Conservation (phyloP, 2,329 filamentous ascomycete genomes). For the Cytospora piceae region DNA sequence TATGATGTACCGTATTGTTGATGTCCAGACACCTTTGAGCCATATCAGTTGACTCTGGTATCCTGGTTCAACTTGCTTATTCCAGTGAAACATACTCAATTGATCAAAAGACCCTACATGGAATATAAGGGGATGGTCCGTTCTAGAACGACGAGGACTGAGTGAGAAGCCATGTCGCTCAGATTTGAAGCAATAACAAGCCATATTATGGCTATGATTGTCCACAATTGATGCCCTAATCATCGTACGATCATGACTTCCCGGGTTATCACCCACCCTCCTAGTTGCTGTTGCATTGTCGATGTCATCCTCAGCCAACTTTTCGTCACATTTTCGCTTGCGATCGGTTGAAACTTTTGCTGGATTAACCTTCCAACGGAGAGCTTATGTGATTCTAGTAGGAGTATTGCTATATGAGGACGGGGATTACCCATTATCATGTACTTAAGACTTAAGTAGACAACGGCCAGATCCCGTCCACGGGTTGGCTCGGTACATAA, state of each 20-base stretch:
- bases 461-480: too few species aligned
- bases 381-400: too few species aligned
- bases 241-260: neutral
- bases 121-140: neutral
- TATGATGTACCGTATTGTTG: neutral
- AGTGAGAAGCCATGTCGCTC: neutral
- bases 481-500: too few species aligned
- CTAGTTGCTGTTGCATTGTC: neutral
- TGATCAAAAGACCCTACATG: too few species aligned
- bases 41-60: neutral
- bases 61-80: neutral
- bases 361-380: too few species aligned
- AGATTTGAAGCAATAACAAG: neutral
- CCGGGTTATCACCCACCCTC: neutral
- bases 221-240: neutral
- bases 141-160: neutral
- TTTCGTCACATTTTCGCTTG: neutral
- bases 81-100: too few species aligned
- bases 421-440: too few species aligned
- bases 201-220: neutral
- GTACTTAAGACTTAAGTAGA: too few species aligned
- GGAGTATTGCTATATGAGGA: too few species aligned
- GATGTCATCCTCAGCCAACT: neutral
- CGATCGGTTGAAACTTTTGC: too few species aligned
- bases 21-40: too few species aligned